Evolutionary conservation across 495 filamentous ascomycete species (phyloP).

Genomic region (Chlorociboria aeruginascens): DNA sequence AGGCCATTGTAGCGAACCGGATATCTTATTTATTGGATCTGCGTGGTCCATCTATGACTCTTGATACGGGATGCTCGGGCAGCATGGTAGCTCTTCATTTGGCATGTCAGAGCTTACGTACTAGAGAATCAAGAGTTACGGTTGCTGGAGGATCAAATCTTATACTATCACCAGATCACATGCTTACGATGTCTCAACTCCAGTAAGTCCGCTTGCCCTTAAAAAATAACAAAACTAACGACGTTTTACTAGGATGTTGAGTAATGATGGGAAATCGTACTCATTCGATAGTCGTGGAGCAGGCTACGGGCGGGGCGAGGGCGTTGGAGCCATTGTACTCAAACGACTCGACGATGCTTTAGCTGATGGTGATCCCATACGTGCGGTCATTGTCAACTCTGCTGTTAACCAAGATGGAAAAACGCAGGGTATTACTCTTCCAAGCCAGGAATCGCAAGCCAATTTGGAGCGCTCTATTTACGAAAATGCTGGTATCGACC

Average conservation of each 20-base stretch:
- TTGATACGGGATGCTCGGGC: conserved; percentile 42
- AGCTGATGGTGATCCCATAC: conserved; percentile 42
- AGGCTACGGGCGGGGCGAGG: conserved; percentile 59
- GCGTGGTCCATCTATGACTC: conserved; percentile 32
- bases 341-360: conserved; percentile 48
- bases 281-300: conserved; percentile 51
- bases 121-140: conserved; percentile 30
- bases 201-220: not conserved
- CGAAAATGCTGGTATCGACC: not conserved
- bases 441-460: not conserved
- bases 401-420: not conserved
- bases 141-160: conserved; percentile 28
- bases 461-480: not conserved
- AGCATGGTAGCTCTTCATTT: conserved; percentile 39
- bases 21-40: conserved; percentile 38
- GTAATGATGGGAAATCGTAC: conserved; percentile 32
- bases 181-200: conserved; percentile 15
- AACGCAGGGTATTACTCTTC: not conserved
- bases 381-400: conserved; percentile 47
- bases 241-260: not conserved
- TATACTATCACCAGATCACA: conserved; percentile 29
- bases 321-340: conserved; percentile 43
- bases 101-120: conserved; percentile 33
- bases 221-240: too few relatives aligned
- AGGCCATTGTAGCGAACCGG: conserved; percentile 35